Evolutionary conservation across 306 rosid genomes (phyloP), one percentile per base, ranked within the genome.

Genomic region (Quercus robur): DNA sequence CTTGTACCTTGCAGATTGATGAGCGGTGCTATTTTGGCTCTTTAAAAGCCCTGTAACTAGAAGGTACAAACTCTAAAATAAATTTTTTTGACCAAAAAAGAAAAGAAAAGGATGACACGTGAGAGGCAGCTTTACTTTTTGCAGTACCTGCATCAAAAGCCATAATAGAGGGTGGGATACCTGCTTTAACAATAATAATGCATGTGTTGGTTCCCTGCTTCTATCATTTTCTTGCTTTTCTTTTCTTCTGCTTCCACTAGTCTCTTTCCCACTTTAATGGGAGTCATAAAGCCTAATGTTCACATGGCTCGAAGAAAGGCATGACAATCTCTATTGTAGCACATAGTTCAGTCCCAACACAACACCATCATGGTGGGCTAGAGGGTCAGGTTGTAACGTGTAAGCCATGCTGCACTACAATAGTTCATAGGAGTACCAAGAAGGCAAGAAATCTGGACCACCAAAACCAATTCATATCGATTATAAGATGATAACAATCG

Each of bases 111-210:
- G 77, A 69, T 26, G 84, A 74, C 95, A 90, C 85, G 97, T 86
- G 92, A 77, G 82, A 79, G 63, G 79, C 85, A 86, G 91, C 94
- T 85, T 91, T 89, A 80, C 84, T 86, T 76, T 73, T 85, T 69
- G 76, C 76, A 84, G 85, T 41, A 73, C 78, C 78, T 81, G 78
- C 73, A 70, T 79, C 72, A 87, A 78, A 81, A 85, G 86, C 76
- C 77, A 52, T 79, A 15, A 63, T 64, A 74, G 82, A 74, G 83
- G 75, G 62, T 51, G 83, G 78, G 81, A 73, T 57, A 75, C 83
- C 30, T 69, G 59, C 97, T 90, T 87, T 85, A 31, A 73, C 80
- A 77, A 78, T 68, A 89, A 86, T 83, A 73, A 84, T 92, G 74
- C 85, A 87, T 78, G 88, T 78, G 77, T 70, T 84, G 87, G 74